These are phyloP conservation scores for Gossypium herbaceum DNA, from an alignment of 345 rosid species.

Conservation along the genomic window DNA sequence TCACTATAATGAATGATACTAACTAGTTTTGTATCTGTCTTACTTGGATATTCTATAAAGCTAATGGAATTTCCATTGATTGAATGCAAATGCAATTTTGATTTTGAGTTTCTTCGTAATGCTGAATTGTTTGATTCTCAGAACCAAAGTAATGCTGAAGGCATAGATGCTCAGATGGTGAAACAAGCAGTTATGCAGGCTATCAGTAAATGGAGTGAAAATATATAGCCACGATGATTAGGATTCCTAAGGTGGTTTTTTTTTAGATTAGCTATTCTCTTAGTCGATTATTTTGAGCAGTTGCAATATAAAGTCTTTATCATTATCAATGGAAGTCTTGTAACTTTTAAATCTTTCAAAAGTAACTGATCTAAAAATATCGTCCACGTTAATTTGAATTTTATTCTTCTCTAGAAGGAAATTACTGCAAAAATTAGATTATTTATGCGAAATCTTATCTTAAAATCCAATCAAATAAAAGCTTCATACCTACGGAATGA, in stretches of 20 bases:
- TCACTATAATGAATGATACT: slow-evolving; percentile 8
- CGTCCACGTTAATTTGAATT: too few species aligned
- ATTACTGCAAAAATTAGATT: too few species aligned
- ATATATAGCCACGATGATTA: slow-evolving; percentile 3
- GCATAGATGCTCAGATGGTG: slow-evolving; percentile 45
- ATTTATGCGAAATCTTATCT: too few species aligned
- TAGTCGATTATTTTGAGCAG: not conserved
- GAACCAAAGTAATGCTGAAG: slow-evolving; percentile 24
- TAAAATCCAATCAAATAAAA: too few species aligned
- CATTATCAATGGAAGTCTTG: not conserved
- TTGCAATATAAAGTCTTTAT: not conserved
- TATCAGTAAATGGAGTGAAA: slow-evolving; percentile 41
- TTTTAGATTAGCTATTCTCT: not conserved
- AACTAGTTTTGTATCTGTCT: not conserved
- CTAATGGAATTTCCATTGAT: not conserved
- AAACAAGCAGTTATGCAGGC: slow-evolving; percentile 49
- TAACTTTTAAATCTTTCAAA: not conserved
- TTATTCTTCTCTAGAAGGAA: too few species aligned
- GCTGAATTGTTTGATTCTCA: slow-evolving; percentile 13
- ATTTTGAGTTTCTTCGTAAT: not conserved
- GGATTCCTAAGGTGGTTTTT: not conserved
- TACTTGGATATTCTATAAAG: not conserved
- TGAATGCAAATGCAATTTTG: not conserved
- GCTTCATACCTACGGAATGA: not conserved
- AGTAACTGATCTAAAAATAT: not conserved